Conservation (phyloP, 2,329 filamentous ascomycete genomes). For the Ilyonectria mors-panacis region DNA sequence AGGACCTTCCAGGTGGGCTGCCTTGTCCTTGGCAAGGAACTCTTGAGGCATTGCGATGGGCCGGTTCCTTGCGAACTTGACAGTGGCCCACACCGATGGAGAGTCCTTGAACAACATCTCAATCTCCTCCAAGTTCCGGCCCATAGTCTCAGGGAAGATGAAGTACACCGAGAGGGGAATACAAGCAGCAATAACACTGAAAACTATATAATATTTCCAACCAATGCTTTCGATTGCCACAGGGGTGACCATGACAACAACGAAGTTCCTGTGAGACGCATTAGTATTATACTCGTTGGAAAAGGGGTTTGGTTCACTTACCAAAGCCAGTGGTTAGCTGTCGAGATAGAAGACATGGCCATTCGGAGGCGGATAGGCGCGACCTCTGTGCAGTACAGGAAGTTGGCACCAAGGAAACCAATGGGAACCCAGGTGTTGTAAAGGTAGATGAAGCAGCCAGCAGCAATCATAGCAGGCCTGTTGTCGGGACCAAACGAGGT, state of each 20-base stretch:
- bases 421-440: constrained; percentile 78
- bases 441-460: constrained; percentile 69
- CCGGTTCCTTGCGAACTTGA: constrained; percentile 55
- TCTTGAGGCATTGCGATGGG: constrained; percentile 52
- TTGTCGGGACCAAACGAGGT: constrained; percentile 34
- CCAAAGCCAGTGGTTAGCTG: constrained; percentile 51
- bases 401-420: constrained; percentile 74
- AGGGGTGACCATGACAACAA: constrained; percentile 73
- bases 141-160: constrained; percentile 62
- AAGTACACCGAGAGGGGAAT: constrained; percentile 59
- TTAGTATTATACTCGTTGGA: background rate
- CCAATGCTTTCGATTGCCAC: constrained; percentile 71
- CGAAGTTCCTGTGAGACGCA: constrained; percentile 52
- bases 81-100: constrained; percentile 54
- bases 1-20: constrained; percentile 38
- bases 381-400: constrained; percentile 69
- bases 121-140: constrained; percentile 63
- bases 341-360: constrained; percentile 67
- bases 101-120: constrained; percentile 60
- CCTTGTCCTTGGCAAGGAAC: constrained; percentile 48
- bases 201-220: constrained; percentile 63
- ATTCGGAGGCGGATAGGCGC: constrained; percentile 62
- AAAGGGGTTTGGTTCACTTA: constrained; percentile 11
- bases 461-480: constrained; percentile 37
- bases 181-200: constrained; percentile 58